Conservation (phyloP, 2,329 filamentous ascomycete species). For the Xylariaceae sp. region DNA sequence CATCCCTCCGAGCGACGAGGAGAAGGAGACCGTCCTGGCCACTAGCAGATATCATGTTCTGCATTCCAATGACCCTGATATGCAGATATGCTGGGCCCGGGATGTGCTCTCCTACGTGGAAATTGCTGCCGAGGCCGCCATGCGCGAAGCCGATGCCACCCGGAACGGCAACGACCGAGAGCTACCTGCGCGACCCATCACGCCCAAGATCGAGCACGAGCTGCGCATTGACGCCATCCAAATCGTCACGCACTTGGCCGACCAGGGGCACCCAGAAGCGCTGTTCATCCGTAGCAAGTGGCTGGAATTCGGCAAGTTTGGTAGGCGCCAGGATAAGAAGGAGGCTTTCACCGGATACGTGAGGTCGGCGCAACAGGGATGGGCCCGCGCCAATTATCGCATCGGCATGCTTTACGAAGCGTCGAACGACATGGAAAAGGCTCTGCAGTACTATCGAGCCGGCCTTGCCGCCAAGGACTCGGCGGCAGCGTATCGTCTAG, state of each 20-base stretch:
- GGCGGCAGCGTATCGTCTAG: slow-evolving; percentile 77
- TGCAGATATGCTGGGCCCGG: slow-evolving; percentile 95
- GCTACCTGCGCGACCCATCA: slow-evolving; percentile 57
- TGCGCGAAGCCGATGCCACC: slow-evolving; percentile 50
- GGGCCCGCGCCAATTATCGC: slow-evolving; percentile 84
- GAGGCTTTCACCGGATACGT: slow-evolving; percentile 87
- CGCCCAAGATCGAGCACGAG: slow-evolving; percentile 84
- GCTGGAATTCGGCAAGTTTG: slow-evolving; percentile 97
- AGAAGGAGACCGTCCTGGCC: slow-evolving; percentile 86
- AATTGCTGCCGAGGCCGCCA: slow-evolving; percentile 69
- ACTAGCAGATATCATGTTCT: slow-evolving; percentile 77
- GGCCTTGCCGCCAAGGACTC: slow-evolving; percentile 80
- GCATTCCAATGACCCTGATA: slow-evolving; percentile 89
- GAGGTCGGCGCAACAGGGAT: slow-evolving; percentile 78
- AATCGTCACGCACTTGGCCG: slow-evolving; percentile 82
- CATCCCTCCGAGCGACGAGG: slow-evolving; percentile 87
- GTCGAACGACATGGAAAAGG: slow-evolving; percentile 86
- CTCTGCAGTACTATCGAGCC: slow-evolving; percentile 81
- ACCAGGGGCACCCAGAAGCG: slow-evolving; percentile 88
- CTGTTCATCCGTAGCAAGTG: slow-evolving; percentile 94
- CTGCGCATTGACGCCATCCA: slow-evolving; percentile 83
- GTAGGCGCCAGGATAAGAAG: slow-evolving; percentile 83
- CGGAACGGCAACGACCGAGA: slow-evolving; percentile 32
- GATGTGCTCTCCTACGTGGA: slow-evolving; percentile 88
- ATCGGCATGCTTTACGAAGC: slow-evolving; percentile 98